Conservation (phyloP, 202 grass and related monocot species). For the Dendrocalamus latiflorus region DNA sequence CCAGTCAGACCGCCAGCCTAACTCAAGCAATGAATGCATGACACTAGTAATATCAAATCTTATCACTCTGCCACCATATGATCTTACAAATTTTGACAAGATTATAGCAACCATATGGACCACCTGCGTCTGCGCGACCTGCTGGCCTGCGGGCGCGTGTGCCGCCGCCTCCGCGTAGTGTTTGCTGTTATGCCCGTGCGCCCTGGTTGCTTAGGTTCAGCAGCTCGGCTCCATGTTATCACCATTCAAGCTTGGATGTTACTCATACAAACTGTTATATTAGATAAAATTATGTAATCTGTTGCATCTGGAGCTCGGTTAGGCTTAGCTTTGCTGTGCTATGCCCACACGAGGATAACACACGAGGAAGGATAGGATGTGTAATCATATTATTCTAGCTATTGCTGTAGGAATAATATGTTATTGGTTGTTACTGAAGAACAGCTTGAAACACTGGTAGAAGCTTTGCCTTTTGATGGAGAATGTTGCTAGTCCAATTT, state of each 20-base stretch:
- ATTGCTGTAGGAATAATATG: not conserved
- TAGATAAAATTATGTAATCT: not conserved
- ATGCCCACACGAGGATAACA: not conserved
- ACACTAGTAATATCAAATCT: too few species aligned
- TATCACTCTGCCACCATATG: too few species aligned
- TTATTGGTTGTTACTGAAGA: not conserved
- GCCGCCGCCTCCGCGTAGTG: slow-evolving; percentile 39
- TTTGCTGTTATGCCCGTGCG: not conserved
- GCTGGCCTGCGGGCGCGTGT: slow-evolving; percentile 56
- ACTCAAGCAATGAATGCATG: too few species aligned
- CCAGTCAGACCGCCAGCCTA: too few species aligned
- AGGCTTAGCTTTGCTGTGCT: not conserved
- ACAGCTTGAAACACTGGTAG: not conserved
- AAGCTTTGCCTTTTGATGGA: not conserved
- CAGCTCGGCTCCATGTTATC: not conserved
- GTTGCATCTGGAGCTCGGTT: not conserved
- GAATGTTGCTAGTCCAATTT: not conserved
- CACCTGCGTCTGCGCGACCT: slow-evolving; percentile 56
- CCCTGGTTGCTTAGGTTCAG: not conserved
- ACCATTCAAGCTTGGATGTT: not conserved
- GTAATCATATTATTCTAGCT: not conserved
- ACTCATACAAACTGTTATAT: not conserved
- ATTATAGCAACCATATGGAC: too few species aligned
- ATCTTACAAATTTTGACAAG: too few species aligned
- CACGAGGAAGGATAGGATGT: not conserved